Base-by-base conservation (phyloP, 352 stramenopile genomes). In the Peronosclerospora sorghi region DNA sequence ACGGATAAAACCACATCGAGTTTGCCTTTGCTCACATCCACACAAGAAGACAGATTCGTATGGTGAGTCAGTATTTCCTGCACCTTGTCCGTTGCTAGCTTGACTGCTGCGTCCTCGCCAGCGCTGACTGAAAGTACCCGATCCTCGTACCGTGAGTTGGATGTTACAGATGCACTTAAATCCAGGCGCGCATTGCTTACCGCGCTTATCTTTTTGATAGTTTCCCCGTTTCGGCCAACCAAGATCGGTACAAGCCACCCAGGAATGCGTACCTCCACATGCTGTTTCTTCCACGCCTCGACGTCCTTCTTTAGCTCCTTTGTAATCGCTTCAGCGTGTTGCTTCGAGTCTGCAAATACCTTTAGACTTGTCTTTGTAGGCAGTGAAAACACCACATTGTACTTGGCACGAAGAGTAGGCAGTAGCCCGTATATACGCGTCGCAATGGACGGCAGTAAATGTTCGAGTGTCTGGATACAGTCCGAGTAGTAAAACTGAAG, bases 401-500 rank as follows among this genome's bases (percentile, higher is more conserved):
- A 69, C 51, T 71, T 79, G 2, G 60, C 54, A 9, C 56, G 56
- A 12, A 89, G 60, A 8, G 57, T 63, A 30, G 73, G 77, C 18
- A 82, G 35, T 32, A 77, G 36, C 46, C 85, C 73, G 37, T 82
- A 86, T 36, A 89, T 49, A 0, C 72, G 69, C 1, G 71, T 65
- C 21, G 83, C 57, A 26, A 68, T 73, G 1, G 57, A 59, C 15
- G 51, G 54, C 10, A 73, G 59, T 14, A 89, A 50, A 14, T 68
- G 54, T 2, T 71, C 55, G 1, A 89, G 44, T 13, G 63, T 61
- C 19, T 65, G 28, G 40, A 86, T 71, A 37, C 60, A 68, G 18
- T 82, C 70, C 14, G 62, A 56, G 51, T 80, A 81, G 54, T 86
- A 89, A 42, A 89, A 89, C 42, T 86, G 73, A 23, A 89, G 55